These are phyloP conservation scores for Tolypocladium nubicola DNA, from an alignment of 2,329 filamentous ascomycete species.

Conservation along the genomic window DNA sequence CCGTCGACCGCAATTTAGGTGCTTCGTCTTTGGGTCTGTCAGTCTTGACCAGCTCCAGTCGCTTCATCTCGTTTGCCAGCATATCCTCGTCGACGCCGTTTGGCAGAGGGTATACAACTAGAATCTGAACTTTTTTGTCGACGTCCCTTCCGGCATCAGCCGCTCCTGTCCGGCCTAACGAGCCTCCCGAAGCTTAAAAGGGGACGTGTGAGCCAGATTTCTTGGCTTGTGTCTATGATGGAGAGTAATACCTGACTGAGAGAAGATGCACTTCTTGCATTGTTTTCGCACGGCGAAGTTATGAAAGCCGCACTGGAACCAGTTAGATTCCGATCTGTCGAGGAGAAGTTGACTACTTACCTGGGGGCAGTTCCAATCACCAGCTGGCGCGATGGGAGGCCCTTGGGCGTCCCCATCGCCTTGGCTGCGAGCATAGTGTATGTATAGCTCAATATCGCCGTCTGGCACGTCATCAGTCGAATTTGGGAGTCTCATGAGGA, in stretches of 20 bases:
- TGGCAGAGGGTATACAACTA: slow-evolving; percentile 64
- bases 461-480: slow-evolving; percentile 28
- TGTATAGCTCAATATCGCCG: slow-evolving; percentile 24
- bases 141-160: slow-evolving; percentile 39
- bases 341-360: slow-evolving; percentile 11
- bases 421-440: slow-evolving; percentile 29
- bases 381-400: slow-evolving; percentile 5
- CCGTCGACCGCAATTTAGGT: slow-evolving; percentile 48
- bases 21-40: slow-evolving; percentile 32
- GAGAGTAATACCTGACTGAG: slow-evolving; percentile 14
- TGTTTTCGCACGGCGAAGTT: slow-evolving; percentile 26
- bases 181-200: slow-evolving; percentile 15
- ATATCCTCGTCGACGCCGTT: slow-evolving; percentile 61
- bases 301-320: slow-evolving; percentile 24
- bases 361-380: slow-evolving; percentile 25
- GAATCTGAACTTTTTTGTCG: slow-evolving; percentile 58
- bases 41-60: slow-evolving; percentile 55
- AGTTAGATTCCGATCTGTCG: slow-evolving; percentile 7
- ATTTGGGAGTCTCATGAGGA: slow-evolving; percentile 23
- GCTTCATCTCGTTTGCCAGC: slow-evolving; percentile 61
- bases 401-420: slow-evolving; percentile 20
- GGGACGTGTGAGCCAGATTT: neutral
- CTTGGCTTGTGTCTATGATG: neutral
- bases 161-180: slow-evolving; percentile 32
- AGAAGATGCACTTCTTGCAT: slow-evolving; percentile 27